Percentiles rank a stretch among this genome's conserved stretches.
These are phyloP conservation scores for Agroathelia rolfsii DNA, from an alignment of 1,284 basidiomycete genomes.

Conservation along the genomic window DNA sequence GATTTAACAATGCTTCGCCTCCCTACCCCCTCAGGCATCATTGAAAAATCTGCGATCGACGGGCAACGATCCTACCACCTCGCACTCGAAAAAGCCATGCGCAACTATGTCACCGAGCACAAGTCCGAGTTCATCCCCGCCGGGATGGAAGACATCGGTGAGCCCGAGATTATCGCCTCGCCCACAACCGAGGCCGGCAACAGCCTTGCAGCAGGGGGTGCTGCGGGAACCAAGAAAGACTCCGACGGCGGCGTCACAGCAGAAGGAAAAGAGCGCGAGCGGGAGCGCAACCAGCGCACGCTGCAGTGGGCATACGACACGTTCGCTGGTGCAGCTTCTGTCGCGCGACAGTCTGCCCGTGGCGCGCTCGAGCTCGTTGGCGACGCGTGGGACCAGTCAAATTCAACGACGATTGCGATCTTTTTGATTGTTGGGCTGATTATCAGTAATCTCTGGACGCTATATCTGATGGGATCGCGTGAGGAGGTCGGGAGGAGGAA, in stretches of 20 bases:
- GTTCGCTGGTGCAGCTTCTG: constrained; percentile 61
- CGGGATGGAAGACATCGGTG: constrained; percentile 49
- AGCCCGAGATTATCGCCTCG: constrained; percentile 15
- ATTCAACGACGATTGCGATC: constrained; percentile 57
- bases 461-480: constrained; percentile 42
- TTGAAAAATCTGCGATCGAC: constrained; percentile 88
- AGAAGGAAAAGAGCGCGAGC: constrained; percentile 44
- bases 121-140: constrained; percentile 83
- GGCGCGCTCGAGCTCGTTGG: constrained; percentile 65
- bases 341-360: constrained; percentile 55
- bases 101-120: constrained; percentile 81
- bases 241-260: constrained; percentile 9
- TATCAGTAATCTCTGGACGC: constrained; percentile 69
- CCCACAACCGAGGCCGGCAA: constrained; percentile 10
- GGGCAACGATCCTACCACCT: constrained; percentile 87
- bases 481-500: constrained; percentile 46
- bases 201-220: constrained; percentile 8
- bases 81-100: constrained; percentile 81
- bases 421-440: constrained; percentile 65
- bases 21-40: constrained; percentile 55
- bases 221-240: too few relatives aligned
- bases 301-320: constrained; percentile 84
- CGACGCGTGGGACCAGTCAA: constrained; percentile 68
- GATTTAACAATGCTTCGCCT: constrained; percentile 3
- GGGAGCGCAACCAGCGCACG: constrained; percentile 57